These are phyloP conservation scores for Erodium maritimum DNA, from an alignment of 345 rosid species.

Conservation along the genomic window DNA sequence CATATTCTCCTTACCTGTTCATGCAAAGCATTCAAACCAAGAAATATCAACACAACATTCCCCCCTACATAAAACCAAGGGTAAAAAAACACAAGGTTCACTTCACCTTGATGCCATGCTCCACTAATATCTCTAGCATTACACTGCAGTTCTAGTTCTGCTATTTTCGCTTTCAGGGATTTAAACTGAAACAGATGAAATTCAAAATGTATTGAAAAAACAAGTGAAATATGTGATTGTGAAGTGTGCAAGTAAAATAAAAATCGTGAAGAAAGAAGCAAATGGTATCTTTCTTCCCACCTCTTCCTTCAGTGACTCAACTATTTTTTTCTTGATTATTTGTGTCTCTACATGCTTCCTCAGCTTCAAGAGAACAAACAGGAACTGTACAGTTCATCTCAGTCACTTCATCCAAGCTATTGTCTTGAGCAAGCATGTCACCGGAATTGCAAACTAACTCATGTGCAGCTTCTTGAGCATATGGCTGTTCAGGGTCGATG, in stretches of 20 bases:
- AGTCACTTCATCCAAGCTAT: constrained; percentile 20
- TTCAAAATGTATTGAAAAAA: background rate
- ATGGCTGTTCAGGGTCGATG: constrained; percentile 19
- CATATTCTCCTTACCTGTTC: constrained; percentile 26
- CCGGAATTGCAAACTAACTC: constrained; percentile 15
- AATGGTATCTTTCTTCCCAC: constrained; percentile 17
- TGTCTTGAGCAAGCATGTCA: constrained; percentile 17
- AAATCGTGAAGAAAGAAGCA: background rate
- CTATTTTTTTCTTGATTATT: constrained; percentile 23
- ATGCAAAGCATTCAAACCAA: too few relatives aligned
- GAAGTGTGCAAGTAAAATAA: background rate
- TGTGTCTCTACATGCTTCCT: constrained; percentile 16
- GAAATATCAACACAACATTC: background rate
- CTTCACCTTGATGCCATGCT: constrained; percentile 7
- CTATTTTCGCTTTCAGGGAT: constrained; percentile 52
- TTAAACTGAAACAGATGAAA: constrained; percentile 37
- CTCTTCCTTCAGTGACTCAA: constrained; percentile 51
- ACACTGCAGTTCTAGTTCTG: constrained; percentile 39
- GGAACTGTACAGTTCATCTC: constrained; percentile 13
- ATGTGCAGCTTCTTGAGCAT: constrained; percentile 18
- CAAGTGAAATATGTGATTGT: background rate
- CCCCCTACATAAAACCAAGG: background rate
- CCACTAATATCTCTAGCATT: constrained; percentile 16
- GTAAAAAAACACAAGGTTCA: background rate
- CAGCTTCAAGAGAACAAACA: constrained; percentile 15